Evolutionary conservation across 371 early-diverging fungal genomes (phyloP), one percentile per base, ranked within the genome.

Genomic region (Mortierella sp.): DNA sequence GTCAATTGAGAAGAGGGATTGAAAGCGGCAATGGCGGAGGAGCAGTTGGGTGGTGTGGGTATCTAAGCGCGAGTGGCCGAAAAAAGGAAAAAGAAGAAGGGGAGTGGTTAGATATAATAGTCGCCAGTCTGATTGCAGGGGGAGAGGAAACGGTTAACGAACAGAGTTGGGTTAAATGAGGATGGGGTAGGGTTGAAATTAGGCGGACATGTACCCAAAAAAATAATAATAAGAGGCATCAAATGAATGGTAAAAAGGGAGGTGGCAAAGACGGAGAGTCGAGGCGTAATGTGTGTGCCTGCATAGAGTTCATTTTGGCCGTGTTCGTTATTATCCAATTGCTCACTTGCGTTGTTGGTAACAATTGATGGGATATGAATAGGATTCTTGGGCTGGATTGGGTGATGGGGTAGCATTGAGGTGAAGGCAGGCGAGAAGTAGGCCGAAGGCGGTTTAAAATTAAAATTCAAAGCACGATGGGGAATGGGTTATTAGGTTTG

Each of bases 381-480:
- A 64, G 64, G 34, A 31, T 64, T 16, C 34, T 34, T 50, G 53
- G 53, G 24, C 11, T 55, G 53, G 53, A 53, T 53, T 53, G 43
- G 43, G 43, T 40, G 43, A 40, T 40, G 43, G 43, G 26, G 26
- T 13, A 55, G 57, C 26, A 55, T 3, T 11, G 28, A 13, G 21
- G 11, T 26, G 19, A 31, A 61, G 26, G 9, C 11, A 59, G 28
- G 24, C 55, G 10, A 37, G 67, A 37, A 34, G 13, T 40, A 6
- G 64, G 37, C 28, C 26, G 43, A 44, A 28, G 43, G 50, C 44
- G 61, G 21, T 46, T 57, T 44, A 61, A 74, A 74, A 59, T 59
- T 74, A 61, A 74, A 48, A 74, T 74, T 74, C 74, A 74, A 74
- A 74, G 74, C 34, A 61, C 74, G 74, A 74, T 59, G 46, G 53